phyloP scores from a whole-genome alignment of 805 yeast genomes.

The Candida namnaoensis region DNA sequence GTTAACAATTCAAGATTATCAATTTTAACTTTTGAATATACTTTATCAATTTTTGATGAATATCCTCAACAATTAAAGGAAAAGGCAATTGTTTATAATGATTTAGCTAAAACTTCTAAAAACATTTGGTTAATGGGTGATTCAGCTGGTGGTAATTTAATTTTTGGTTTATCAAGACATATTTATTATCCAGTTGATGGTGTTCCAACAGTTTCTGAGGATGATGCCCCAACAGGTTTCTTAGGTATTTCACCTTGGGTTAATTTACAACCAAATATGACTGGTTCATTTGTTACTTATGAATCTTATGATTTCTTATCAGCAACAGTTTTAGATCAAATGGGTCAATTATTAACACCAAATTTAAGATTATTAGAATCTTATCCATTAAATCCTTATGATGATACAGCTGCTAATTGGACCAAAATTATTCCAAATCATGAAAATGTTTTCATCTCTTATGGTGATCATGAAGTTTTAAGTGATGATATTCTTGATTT shows the following conservation, averaged over 20 bases:
- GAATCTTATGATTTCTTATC: constrained; percentile 2
- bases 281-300: not conserved
- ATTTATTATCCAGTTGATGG: not conserved
- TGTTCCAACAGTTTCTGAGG: not conserved
- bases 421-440: constrained; percentile 1
- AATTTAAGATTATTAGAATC: not conserved
- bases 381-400: constrained; percentile 1
- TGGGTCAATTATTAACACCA: constrained; percentile 1
- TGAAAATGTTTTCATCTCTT: constrained; percentile 1
- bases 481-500: constrained; percentile 3
- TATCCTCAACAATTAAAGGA: constrained; percentile 20
- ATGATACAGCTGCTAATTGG: constrained; percentile 5
- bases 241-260: constrained; percentile 10
- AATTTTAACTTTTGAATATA: constrained; percentile 19
- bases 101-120: constrained; percentile 7
- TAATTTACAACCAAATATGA: constrained; percentile 3
- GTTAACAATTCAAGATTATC: constrained; percentile 9
- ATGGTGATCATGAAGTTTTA: constrained; percentile 8
- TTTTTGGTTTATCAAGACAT: constrained; percentile 11
- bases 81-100: constrained; percentile 10
- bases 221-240: not conserved
- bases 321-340: constrained; percentile 1
- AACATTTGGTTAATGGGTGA: constrained; percentile 20
- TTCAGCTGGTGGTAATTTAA: constrained; percentile 22
- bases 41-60: constrained; percentile 13